Base-by-base conservation (phyloP, 495 filamentous ascomycete species). In the Lasiosphaeris hirsuta region DNA sequence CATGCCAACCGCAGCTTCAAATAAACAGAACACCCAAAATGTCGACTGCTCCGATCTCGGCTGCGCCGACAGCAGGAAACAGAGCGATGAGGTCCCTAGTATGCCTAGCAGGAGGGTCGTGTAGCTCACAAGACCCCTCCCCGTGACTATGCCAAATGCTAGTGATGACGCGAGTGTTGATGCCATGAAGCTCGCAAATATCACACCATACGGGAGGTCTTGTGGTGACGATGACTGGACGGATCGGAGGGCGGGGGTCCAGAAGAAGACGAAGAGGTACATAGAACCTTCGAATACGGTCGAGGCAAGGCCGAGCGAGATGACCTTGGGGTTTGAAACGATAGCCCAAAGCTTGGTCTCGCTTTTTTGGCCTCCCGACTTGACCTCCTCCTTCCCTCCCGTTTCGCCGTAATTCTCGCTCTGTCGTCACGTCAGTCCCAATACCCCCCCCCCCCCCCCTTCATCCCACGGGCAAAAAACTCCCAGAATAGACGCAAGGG, bases 201-300 rank as follows among this genome's bases (percentile, higher is more conserved):
- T 84, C 39, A 78, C 67, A 40, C 82, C 81, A 57, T 80, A 83
- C 7, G 82, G 81, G 0, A 82, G 76, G 8, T 11, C 35, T 30
- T 69, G 64, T 36, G 54, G 33, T 7, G 65, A 15, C 8, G 69
- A 57, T 11, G 63, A 49, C 48, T 71, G 68, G 19, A 72, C 70
- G 1, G 75, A 68, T 34, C 73, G 72, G 7, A 84, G 69, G 10
- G 74, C 71, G 3, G 81, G 79, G 9, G 77, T 69, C 77, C 79
- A 81, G 64, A 82, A 80, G 69, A 84, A 83, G 36, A 84, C 77
- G 54, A 81, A 84, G 13, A 84, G 74, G 63, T 82, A 84, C 78
- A 84, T 82, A 3, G 79, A 80, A 7, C 80, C 78, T 57, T 85
- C 80, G 61, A 83, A 82, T 61, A 78, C 71, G 43, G 76, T 78